Evolutionary conservation across 2,329 filamentous ascomycete species (phyloP).

Genomic region (Hirsutella rhossiliensis): DNA sequence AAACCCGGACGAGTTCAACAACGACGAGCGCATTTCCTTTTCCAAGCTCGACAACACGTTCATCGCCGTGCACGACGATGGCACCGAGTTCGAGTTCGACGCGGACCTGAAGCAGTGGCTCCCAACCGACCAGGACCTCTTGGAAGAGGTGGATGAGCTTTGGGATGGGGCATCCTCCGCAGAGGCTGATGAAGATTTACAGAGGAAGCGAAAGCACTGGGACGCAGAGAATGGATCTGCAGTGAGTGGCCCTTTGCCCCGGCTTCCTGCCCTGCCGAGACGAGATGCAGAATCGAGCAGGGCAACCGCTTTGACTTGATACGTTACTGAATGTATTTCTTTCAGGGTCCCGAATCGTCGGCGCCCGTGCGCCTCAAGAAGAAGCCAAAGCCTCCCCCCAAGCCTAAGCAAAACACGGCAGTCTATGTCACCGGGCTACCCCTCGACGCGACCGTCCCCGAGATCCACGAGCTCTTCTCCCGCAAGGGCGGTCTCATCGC

Average conservation of each 20-base stretch:
- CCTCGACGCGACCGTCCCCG: constrained; percentile 61
- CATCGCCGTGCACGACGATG: constrained; percentile 74
- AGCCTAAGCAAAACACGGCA: constrained; percentile 65
- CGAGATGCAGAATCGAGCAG: too few species aligned
- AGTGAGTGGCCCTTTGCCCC: constrained; percentile 20
- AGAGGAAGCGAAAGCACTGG: constrained; percentile 30
- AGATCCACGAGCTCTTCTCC: constrained; percentile 75
- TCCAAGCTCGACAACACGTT: constrained; percentile 74
- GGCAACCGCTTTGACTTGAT: too few species aligned
- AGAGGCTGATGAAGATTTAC: constrained; percentile 11
- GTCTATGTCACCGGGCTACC: constrained; percentile 88
- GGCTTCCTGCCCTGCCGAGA: not conserved
- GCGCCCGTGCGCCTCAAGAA: constrained; percentile 29
- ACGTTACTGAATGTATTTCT: too few species aligned
- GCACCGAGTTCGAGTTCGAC: constrained; percentile 77
- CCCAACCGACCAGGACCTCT: constrained; percentile 35
- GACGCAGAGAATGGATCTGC: constrained; percentile 24
- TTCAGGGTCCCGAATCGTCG: constrained; percentile 16
- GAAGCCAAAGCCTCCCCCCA: constrained; percentile 33
- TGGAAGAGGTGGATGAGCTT: constrained; percentile 25
- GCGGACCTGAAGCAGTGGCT: constrained; percentile 61
- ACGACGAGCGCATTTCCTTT: constrained; percentile 74
- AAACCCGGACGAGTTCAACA: constrained; percentile 56
- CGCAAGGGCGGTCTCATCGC: constrained; percentile 81
- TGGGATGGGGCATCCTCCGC: constrained; percentile 12